phyloP scores from a whole-genome alignment of 805 yeast genomes.

The Candida lessepsii region DNA sequence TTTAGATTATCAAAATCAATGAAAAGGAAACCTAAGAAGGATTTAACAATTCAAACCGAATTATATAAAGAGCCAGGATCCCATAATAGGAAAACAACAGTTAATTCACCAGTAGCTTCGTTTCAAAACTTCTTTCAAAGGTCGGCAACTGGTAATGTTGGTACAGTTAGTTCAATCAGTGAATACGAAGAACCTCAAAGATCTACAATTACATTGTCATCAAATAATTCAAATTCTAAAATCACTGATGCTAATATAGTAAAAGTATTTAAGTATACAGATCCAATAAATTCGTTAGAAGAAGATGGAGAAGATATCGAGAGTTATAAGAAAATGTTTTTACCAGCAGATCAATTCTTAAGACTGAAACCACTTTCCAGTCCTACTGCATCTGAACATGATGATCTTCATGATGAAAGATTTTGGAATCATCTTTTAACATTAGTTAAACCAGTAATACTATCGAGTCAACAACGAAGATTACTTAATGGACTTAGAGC shows the following conservation, averaged over 20 bases:
- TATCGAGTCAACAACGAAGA: constrained; percentile 24
- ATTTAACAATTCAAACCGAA: constrained; percentile 31
- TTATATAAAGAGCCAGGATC: constrained; percentile 9
- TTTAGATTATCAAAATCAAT: constrained; percentile 12
- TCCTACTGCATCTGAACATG: constrained; percentile 13
- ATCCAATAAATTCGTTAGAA: constrained; percentile 28
- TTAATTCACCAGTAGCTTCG: constrained; percentile 31
- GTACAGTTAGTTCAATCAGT: background rate
- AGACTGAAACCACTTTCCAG: constrained; percentile 18
- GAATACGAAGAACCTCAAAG: constrained; percentile 12
- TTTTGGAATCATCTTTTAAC: constrained; percentile 20
- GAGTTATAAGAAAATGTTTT: constrained; percentile 27
- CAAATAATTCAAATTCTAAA: constrained; percentile 34
- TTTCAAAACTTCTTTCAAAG: constrained; percentile 36
- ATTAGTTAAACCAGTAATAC: constrained; percentile 24
- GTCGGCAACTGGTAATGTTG: constrained; percentile 7
- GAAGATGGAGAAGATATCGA: constrained; percentile 20
- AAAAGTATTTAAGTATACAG: constrained; percentile 32
- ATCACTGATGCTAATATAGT: constrained; percentile 32
- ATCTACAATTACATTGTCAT: constrained; percentile 27
- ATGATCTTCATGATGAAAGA: constrained; percentile 14
- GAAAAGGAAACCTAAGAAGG: constrained; percentile 16
- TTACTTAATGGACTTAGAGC: constrained; percentile 22
- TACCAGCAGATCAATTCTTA: constrained; percentile 37
- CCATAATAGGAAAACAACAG: constrained; percentile 22